Percentiles rank a stretch among this genome's conserved stretches.
Evolutionary conservation across 306 rosid genomes (phyloP).

Genomic region (Delonix regia): DNA sequence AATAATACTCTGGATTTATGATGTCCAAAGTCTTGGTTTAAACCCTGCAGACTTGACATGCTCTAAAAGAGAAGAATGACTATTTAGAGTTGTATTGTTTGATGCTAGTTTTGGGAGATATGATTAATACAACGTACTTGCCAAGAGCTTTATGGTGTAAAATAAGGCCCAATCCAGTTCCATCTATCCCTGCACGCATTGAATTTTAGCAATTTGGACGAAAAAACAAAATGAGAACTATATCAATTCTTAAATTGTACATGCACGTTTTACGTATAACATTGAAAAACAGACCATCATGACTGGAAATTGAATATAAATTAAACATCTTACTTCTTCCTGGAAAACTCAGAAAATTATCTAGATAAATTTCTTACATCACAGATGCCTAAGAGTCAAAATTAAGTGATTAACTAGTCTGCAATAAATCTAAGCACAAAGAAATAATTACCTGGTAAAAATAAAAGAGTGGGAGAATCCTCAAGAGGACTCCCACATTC

Average conservation of each 20-base stretch:
- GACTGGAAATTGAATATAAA: neutral
- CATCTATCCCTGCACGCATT: slow-evolving; percentile 69
- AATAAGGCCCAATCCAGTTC: slow-evolving; percentile 84
- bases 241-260: neutral
- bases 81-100: too few relatives aligned
- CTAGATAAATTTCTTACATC: too few relatives aligned
- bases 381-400: too few relatives aligned
- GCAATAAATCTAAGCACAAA: neutral
- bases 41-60: too few relatives aligned
- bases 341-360: too few relatives aligned
- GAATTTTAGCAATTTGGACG: too few relatives aligned
- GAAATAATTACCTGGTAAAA: slow-evolving; percentile 69
- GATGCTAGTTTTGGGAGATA: neutral
- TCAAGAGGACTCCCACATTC: slow-evolving; percentile 54
- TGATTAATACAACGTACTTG: slow-evolving; percentile 56
- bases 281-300: neutral
- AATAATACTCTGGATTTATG: too few relatives aligned
- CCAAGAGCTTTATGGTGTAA: slow-evolving; percentile 93
- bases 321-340: neutral
- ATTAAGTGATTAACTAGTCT: too few relatives aligned
- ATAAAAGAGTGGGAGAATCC: slow-evolving; percentile 70
- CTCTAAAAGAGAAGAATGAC: too few relatives aligned
- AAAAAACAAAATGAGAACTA: neutral
- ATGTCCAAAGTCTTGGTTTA: too few relatives aligned
- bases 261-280: neutral